Base-by-base conservation (phyloP, 2,329 filamentous ascomycete species). In the Grosmannia huntii region DNA sequence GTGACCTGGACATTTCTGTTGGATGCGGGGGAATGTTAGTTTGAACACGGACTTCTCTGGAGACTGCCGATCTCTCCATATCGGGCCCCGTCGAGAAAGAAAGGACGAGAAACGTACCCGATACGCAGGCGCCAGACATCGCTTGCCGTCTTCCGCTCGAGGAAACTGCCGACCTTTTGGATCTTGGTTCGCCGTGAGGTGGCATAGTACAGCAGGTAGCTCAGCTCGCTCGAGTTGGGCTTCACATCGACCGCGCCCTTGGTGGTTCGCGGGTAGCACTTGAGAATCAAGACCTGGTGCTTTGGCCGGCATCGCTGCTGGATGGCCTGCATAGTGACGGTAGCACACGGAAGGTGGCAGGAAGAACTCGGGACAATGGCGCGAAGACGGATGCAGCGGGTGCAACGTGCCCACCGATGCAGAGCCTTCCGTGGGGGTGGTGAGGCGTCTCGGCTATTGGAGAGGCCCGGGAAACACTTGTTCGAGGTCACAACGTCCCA, bases 201-300 rank as follows among this genome's bases (percentile, higher is more conserved):
- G 61, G 89, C 90, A 76, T 99, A 97, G 79, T 95, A 97, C 57
- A 97, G 83, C 63, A 99, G 82, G 70, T 97, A 97, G 73, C 90
- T 95, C 62, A 99, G 83, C 77, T 99, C 94, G 74, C 90, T 95
- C 64, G 90, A 90, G 73, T 97, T 97, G 51, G 94, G 91, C 74
- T 92, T 95, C 68, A 96, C 90, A 67, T 96, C 90, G 69, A 91
- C 87, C 62, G 89, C 86, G 56, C 89, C 90, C 75, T 96, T 97
- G 64, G 89, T 89, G 63, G 89, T 91, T 65, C 87, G 87, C 48
- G 94, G 94, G 72, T 96, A 99, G 77, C 92, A 97, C 76, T 96
- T 96, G 64, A 96, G 82, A 64, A 96, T 86, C 61, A 97, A 78
- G 65, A 96, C 89, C 80, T 97, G 92, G 75, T 99, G 94, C 77